Evolutionary conservation across 805 yeast genomes (phyloP).

Genomic region (Lipomyces spencermartinsiae): DNA sequence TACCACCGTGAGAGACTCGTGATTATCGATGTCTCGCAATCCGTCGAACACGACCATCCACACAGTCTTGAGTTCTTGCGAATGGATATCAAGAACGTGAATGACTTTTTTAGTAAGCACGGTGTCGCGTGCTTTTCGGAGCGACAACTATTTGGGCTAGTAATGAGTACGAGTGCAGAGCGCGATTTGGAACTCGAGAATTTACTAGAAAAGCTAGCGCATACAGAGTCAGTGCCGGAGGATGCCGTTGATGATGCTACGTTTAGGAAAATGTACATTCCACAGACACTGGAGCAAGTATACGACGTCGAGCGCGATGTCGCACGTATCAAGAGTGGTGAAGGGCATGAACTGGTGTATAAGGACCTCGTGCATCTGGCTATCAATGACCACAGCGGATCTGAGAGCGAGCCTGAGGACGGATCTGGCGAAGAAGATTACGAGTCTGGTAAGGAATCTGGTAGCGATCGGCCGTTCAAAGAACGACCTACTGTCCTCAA

Average conservation of each 20-base stretch:
- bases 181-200: slow-evolving; percentile 45
- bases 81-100: slow-evolving; percentile 97
- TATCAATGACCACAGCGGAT: background rate
- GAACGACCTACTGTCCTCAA: slow-evolving; percentile 51
- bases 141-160: slow-evolving; percentile 77
- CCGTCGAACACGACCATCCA: slow-evolving; percentile 98
- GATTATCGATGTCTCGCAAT: slow-evolving; percentile 95
- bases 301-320: slow-evolving; percentile 78
- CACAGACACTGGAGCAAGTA: slow-evolving; percentile 61
- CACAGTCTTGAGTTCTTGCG: slow-evolving; percentile 92
- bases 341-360: slow-evolving; percentile 74
- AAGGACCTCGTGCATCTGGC: slow-evolving; percentile 42
- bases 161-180: slow-evolving; percentile 53
- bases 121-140: slow-evolving; percentile 82
- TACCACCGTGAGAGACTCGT: slow-evolving; percentile 74
- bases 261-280: slow-evolving; percentile 83
- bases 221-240: slow-evolving; percentile 37
- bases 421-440: slow-evolving; percentile 47
- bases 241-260: slow-evolving; percentile 75
- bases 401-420: slow-evolving; percentile 36
- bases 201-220: slow-evolving; percentile 47
- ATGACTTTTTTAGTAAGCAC: slow-evolving; percentile 80
- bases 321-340: slow-evolving; percentile 60
- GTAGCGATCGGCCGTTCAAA: slow-evolving; percentile 49
- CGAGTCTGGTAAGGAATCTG: slow-evolving; percentile 46